Percentiles rank a stretch among this genome's conserved stretches.
phyloP scores from a whole-genome alignment of 768 basidiomycete genomes.

The Austroboletus eburneus region DNA sequence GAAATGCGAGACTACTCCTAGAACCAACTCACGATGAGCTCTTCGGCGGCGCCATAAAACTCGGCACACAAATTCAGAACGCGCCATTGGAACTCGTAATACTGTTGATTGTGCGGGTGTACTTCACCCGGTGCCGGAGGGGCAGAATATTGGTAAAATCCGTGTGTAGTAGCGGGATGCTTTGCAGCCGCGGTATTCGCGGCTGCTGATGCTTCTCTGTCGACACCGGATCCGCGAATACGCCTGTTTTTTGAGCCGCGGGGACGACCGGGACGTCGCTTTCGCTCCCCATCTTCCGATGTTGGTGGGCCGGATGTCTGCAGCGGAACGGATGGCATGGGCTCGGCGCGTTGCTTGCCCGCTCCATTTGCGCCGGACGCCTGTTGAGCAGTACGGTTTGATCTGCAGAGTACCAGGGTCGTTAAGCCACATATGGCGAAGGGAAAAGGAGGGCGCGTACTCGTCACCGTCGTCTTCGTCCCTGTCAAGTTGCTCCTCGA shows the following conservation, averaged over 20 bases:
- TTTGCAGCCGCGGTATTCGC: conserved; percentile 23
- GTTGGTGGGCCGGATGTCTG: conserved; percentile 15
- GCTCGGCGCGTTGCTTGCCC: conserved; percentile 20
- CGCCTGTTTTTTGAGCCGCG: conserved; percentile 76
- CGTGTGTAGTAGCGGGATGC: conserved; percentile 31
- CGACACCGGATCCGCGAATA: conserved; percentile 33
- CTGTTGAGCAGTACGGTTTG: conserved; percentile 18
- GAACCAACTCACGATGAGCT: conserved; percentile 62
- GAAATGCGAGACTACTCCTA: conserved; percentile 4
- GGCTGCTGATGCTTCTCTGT: conserved; percentile 20
- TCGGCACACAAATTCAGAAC: conserved; percentile 78
- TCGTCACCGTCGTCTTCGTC: conserved; percentile 42
- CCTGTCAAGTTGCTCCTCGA: conserved; percentile 60
- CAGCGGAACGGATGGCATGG: conserved; percentile 27
- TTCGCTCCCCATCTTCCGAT: conserved; percentile 41
- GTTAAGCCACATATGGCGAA: conserved; percentile 2
- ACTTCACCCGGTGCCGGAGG: conserved; percentile 44
- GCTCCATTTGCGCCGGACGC: conserved; percentile 10
- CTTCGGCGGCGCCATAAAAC: conserved; percentile 83
- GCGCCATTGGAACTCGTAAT: conserved; percentile 86
- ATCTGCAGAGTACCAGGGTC: conserved; percentile 19
- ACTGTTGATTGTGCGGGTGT: conserved; percentile 67
- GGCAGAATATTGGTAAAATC: conserved; percentile 43
- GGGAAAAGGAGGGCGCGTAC: conserved; percentile 18
- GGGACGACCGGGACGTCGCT: conserved; percentile 75